Conservation (phyloP, 345 rosid genomes). For the Adansonia digitata region DNA sequence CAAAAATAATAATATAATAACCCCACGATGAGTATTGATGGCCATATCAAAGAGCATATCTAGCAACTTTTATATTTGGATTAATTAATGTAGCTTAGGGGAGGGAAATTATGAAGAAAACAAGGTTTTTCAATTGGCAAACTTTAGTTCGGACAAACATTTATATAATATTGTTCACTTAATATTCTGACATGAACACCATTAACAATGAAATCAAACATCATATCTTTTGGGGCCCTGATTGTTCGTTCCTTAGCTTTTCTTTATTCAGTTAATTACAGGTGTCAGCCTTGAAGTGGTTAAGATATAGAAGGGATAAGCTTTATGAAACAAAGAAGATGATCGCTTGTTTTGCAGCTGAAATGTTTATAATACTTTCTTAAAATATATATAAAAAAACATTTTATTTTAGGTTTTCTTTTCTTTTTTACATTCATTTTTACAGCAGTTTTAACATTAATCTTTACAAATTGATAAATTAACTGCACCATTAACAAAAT, state of each 20-base stretch:
- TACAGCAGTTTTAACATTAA: too few species aligned
- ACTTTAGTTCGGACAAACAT: neutral
- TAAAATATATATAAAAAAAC: too few species aligned
- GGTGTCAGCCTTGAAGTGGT: neutral
- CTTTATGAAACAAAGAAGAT: neutral
- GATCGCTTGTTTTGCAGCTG: too few species aligned
- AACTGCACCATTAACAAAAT: too few species aligned
- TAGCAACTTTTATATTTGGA: neutral
- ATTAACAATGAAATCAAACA: conserved; percentile 1
- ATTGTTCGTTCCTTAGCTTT: neutral
- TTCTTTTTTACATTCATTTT: too few species aligned
- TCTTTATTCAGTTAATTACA: neutral
- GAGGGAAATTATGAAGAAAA: neutral
- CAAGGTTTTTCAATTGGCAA: neutral
- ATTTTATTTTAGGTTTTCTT: too few species aligned
- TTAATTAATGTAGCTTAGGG: neutral
- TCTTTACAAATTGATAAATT: too few species aligned
- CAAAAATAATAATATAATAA: conserved; percentile 14
- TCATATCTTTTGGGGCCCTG: neutral
- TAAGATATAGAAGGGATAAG: neutral
- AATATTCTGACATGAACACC: neutral
- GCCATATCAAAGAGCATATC: conserved; percentile 4
- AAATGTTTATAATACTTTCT: too few species aligned
- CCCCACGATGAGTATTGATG: neutral
- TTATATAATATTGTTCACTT: neutral